A percentile compares a stretch with the other conserved stretches of the same genome.
These are phyloP conservation scores for Fibroporia radiculosa DNA, from an alignment of 768 basidiomycete species.

Conservation along the genomic window DNA sequence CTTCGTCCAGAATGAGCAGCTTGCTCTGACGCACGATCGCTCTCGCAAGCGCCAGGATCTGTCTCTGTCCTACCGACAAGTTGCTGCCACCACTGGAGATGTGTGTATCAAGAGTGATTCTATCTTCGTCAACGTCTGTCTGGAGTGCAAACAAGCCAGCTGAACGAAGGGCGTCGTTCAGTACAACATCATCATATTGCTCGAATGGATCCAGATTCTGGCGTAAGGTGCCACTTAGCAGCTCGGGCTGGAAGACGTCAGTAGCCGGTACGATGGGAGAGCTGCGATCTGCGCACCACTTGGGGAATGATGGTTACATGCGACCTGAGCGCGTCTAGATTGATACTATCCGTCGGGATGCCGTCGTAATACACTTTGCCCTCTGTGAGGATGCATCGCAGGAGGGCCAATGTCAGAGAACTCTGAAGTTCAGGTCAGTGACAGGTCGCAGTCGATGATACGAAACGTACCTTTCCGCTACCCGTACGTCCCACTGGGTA, in stretches of 20 bases:
- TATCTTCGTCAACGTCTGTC: conserved; percentile 24
- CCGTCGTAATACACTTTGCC: conserved; percentile 42
- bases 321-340: conserved; percentile 37
- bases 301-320: conserved; percentile 40
- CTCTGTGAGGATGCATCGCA: conserved; percentile 41
- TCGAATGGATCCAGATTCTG: conserved; percentile 54
- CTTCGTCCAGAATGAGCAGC: conserved; percentile 45
- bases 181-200: conserved; percentile 42
- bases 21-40: conserved; percentile 51
- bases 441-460: not conserved
- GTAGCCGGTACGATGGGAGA: conserved; percentile 7
- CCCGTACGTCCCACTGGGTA: conserved; percentile 44
- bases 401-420: conserved; percentile 43
- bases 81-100: conserved; percentile 39
- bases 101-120: conserved; percentile 36
- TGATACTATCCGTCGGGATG: conserved; percentile 29
- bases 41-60: conserved; percentile 52
- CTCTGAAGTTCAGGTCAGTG: conserved; percentile 21
- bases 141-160: conserved; percentile 39
- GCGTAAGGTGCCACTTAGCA: conserved; percentile 48
- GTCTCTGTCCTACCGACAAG: conserved; percentile 50
- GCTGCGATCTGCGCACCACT: conserved; percentile 22
- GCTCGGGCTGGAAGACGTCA: conserved; percentile 31
- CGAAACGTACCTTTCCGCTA: conserved; percentile 35
- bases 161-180: conserved; percentile 41